These are phyloP conservation scores for Gnaphalium uliginosum DNA, from an alignment of 129 eudicot species.

Conservation along the genomic window DNA sequence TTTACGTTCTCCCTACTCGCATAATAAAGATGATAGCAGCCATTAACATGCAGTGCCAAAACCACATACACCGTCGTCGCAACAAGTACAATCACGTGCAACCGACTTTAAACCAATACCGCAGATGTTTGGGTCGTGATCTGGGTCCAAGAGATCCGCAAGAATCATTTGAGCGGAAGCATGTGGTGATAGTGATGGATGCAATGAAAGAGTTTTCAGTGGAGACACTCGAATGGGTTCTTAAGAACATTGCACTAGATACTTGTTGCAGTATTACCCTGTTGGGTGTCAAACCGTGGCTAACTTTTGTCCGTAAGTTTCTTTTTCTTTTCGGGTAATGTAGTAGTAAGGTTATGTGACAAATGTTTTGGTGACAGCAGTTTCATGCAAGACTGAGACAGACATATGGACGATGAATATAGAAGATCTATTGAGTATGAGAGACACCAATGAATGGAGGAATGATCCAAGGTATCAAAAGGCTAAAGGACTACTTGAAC, in stretches of 20 bases:
- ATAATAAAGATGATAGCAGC: constrained; percentile 30
- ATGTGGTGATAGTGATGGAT: constrained; percentile 66
- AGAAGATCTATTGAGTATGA: constrained; percentile 35
- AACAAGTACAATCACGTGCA: constrained; percentile 1
- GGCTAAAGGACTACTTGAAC: constrained; percentile 48
- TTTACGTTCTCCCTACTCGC: constrained; percentile 26
- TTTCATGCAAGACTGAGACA: constrained; percentile 60
- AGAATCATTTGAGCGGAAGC: constrained; percentile 34
- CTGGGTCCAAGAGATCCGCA: constrained; percentile 31
- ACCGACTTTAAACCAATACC: constrained; percentile 16
- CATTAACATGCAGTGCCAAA: constrained; percentile 13
- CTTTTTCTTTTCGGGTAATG: too few species aligned
- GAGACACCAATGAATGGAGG: constrained; percentile 43
- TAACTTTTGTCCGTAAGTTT: constrained; percentile 54
- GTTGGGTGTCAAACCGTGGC: constrained; percentile 67
- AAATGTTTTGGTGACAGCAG: constrained; percentile 18
- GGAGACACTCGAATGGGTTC: constrained; percentile 61
- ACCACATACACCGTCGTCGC: constrained; percentile 10
- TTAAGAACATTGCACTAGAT: constrained; percentile 37
- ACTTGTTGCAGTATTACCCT: constrained; percentile 54
- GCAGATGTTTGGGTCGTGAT: constrained; percentile 31
- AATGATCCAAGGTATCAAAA: constrained; percentile 47
- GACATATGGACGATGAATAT: constrained; percentile 64
- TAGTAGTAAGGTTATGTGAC: constrained; percentile 13
- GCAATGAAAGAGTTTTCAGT: constrained; percentile 50